Evolutionary conservation across 2,329 filamentous ascomycete species (phyloP).

Genomic region (Phyllosticta capitalensis): DNA sequence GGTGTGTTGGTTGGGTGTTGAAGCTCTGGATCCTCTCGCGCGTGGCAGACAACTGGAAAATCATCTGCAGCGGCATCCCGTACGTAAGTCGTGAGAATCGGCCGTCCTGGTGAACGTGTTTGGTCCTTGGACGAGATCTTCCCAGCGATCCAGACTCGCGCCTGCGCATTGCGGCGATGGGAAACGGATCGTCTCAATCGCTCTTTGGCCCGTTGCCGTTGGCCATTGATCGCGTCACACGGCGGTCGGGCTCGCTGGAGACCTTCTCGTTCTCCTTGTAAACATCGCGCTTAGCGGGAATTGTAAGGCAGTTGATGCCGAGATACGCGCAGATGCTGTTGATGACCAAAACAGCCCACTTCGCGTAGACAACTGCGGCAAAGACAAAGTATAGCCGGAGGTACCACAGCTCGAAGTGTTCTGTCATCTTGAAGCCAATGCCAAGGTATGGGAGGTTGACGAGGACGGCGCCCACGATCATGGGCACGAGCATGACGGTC

Average conservation of each 20-base stretch:
- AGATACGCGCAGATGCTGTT: constrained; percentile 85
- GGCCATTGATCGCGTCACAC: constrained; percentile 7
- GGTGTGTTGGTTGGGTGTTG: not conserved
- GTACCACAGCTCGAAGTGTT: constrained; percentile 64
- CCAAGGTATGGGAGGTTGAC: constrained; percentile 75
- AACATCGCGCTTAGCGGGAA: constrained; percentile 35
- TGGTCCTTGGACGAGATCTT: not conserved
- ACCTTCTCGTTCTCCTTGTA: constrained; percentile 20
- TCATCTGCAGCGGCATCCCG: not conserved
- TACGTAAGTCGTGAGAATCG: not conserved
- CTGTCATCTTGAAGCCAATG: constrained; percentile 23
- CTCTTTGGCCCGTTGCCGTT: constrained; percentile 5
- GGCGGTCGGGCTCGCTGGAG: not conserved
- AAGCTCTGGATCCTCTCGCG: not conserved
- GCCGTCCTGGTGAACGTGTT: not conserved
- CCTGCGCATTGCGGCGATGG: not conserved
- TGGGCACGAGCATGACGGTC: constrained; percentile 81
- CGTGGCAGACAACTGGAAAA: not conserved
- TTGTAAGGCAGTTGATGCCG: constrained; percentile 90
- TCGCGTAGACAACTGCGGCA: constrained; percentile 74
- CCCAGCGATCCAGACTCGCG: not conserved
- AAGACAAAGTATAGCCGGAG: constrained; percentile 78
- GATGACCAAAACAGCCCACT: constrained; percentile 87
- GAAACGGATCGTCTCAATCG: not conserved
- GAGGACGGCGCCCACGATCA: constrained; percentile 74